Base-by-base conservation (phyloP, 2,329 filamentous ascomycete genomes). In the Pseudocercospora macadamiae region DNA sequence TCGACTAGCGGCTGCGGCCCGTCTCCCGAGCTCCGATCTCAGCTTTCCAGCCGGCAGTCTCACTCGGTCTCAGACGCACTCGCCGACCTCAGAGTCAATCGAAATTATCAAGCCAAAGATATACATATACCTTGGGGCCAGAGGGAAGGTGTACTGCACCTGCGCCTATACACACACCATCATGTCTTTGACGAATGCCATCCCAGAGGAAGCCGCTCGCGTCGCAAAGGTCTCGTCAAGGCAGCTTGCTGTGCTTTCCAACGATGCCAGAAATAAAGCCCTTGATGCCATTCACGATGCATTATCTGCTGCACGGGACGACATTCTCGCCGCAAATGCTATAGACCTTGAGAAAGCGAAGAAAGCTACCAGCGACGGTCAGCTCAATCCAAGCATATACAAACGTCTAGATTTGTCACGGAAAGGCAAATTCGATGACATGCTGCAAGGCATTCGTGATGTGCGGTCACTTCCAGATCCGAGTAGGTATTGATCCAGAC, bases 351-450 rank as follows among this genome's bases (percentile, higher is more conserved):
- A 87, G 54, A 79, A 83, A 45, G 95, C 95, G 2, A 84, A 83
- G 37, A 81, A 84, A 68, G 90, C 91, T 49, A 91, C 90, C 18
- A 84, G 86, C 14, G 84, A 87, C 69, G 93, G 93, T 37, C 80
- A 86, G 48, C 79, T 97, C 51, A 93, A 87, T 73, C 83, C 89
- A 70, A 95, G 91, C 70, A 83, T 97, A 21, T 85, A 97, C 28
- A 95, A 96, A 70, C 85, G 95, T 56, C 82, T 99, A 61, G 93
- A 99, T 75, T 80, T 99, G 49, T 87, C 86, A 49, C 89, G 90
- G 74, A 85, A 86, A 71, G 93, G 93, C 59, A 97, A 97, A 79
- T 99, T 89, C 82, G 93, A 97, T 71, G 95, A 97, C 72, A 97
- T 99, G 95, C 82, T 99, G 64, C 89, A 93, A 78, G 95, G 95